A percentile compares a stretch with the other conserved stretches of the same genome.
These are phyloP conservation scores for Iberis pinnata DNA, from an alignment of 345 rosid genomes.

Conservation along the genomic window DNA sequence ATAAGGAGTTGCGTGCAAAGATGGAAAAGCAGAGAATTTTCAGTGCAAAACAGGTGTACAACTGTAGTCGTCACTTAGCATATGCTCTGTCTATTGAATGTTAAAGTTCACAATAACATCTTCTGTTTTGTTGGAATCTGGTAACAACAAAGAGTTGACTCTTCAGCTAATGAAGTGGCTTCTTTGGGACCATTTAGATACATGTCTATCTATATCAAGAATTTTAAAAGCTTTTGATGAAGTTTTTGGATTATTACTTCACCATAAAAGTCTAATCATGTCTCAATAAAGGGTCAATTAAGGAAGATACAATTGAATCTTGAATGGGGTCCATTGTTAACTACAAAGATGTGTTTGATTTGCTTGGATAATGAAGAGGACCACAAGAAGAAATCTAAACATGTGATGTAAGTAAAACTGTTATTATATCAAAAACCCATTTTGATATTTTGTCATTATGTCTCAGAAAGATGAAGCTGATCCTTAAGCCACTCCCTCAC, in stretches of 20 bases:
- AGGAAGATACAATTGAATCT: constrained; percentile 33
- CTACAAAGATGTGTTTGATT: constrained; percentile 25
- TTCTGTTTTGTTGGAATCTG: constrained; percentile 26
- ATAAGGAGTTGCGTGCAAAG: constrained; percentile 32
- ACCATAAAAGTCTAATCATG: constrained; percentile 28
- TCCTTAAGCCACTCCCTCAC: constrained; percentile 31
- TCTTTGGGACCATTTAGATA: constrained; percentile 26
- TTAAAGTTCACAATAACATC: constrained; percentile 18
- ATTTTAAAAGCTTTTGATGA: neutral
- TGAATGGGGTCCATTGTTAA: constrained; percentile 33
- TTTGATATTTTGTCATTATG: constrained; percentile 34
- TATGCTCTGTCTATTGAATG: constrained; percentile 29
- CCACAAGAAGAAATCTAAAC: constrained; percentile 30
- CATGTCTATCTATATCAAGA: constrained; percentile 24
- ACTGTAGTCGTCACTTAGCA: constrained; percentile 30
- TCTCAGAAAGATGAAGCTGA: constrained; percentile 34
- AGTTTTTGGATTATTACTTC: constrained; percentile 15
- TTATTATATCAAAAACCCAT: constrained; percentile 28
- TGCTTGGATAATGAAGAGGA: constrained; percentile 30
- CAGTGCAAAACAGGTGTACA: constrained; percentile 28
- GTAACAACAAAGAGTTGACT: constrained; percentile 25
- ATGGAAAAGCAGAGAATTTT: constrained; percentile 14
- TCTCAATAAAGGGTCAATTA: constrained; percentile 27
- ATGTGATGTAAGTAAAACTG: constrained; percentile 26
- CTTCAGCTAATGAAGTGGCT: constrained; percentile 32